These are phyloP conservation scores for Sporothrix luriei DNA, from an alignment of 2,329 filamentous ascomycete species.

Conservation along the genomic window DNA sequence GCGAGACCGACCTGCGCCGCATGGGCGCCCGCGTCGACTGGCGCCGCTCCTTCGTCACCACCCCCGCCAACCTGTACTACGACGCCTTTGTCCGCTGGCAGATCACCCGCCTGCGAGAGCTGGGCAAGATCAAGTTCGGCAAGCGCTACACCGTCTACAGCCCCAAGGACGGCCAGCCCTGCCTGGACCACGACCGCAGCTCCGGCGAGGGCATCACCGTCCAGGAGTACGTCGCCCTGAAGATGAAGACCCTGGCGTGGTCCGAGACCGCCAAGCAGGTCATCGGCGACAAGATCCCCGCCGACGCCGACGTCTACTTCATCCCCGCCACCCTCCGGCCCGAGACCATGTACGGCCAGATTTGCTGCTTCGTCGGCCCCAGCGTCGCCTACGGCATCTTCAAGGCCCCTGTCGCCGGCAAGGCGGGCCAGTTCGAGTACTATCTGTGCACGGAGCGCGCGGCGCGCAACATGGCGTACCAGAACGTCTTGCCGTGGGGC, in stretches of 20 bases:
- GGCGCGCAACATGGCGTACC: constrained; percentile 96
- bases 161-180: constrained; percentile 84
- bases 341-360: constrained; percentile 99
- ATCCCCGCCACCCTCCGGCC: constrained; percentile 87
- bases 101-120: constrained; percentile 86
- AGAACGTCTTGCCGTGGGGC: constrained; percentile 78
- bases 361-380: constrained; percentile 91
- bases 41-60: constrained; percentile 90
- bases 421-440: constrained; percentile 66
- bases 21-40: constrained; percentile 90
- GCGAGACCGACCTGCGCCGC: constrained; percentile 75
- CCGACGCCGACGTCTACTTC: constrained; percentile 79
- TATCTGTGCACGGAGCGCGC: constrained; percentile 61
- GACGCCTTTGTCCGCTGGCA: constrained; percentile 96
- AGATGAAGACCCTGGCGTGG: constrained; percentile 91
- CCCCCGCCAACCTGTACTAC: constrained; percentile 95
- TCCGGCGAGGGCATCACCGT: constrained; percentile 80
- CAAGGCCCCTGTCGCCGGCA: constrained; percentile 51
- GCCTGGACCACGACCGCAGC: constrained; percentile 83
- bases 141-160: constrained; percentile 51
- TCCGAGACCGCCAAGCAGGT: constrained; percentile 70
- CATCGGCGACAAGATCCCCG: constrained; percentile 76
- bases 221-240: constrained; percentile 91
- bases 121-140: constrained; percentile 90
- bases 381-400: constrained; percentile 88